A percentile compares a stretch with the other conserved stretches of the same genome.
Conservation (phyloP, 192 early-diverging fungal genomes). For the Podila verticillata region DNA sequence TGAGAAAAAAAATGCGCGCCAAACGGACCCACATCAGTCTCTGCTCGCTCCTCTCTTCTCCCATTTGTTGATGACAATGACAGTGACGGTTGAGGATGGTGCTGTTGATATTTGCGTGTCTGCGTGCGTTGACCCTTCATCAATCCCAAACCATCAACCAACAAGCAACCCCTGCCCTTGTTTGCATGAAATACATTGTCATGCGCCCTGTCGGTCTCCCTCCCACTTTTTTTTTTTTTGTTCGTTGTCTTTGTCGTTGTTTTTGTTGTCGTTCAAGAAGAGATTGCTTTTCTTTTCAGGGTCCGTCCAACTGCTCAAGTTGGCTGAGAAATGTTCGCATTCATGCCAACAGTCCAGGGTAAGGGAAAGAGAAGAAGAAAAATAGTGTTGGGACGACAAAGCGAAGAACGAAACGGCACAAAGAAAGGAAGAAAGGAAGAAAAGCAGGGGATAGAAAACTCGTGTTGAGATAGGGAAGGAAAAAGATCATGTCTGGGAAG, state of each 20-base stretch:
- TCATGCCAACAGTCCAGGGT: conserved; percentile 16
- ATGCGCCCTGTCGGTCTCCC: background rate
- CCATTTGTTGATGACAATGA: too few relatives aligned
- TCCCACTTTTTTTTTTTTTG: background rate
- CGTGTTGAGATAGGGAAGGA: background rate
- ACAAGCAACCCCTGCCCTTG: background rate
- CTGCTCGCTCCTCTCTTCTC: too few relatives aligned
- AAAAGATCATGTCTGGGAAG: background rate
- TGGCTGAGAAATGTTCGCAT: background rate
- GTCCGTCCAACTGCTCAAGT: background rate
- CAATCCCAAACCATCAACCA: too few relatives aligned
- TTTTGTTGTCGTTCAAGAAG: too few relatives aligned
- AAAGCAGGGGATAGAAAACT: conserved; percentile 1
- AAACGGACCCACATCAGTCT: too few relatives aligned
- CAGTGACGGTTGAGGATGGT: background rate
- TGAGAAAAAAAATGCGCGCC: too few relatives aligned
- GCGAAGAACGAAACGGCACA: background rate
- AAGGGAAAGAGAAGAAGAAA: conserved; percentile 4
- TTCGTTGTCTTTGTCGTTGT: too few relatives aligned
- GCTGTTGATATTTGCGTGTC: background rate
- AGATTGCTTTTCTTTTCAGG: too few relatives aligned
- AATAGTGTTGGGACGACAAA: conserved; percentile 7
- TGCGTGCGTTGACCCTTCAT: background rate
- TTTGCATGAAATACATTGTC: background rate
- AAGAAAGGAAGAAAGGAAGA: conserved; percentile 15